A percentile compares a stretch with the other conserved stretches of the same genome.
Conservation (phyloP, 306 rosid species). For the Castanopsis chinensis region DNA sequence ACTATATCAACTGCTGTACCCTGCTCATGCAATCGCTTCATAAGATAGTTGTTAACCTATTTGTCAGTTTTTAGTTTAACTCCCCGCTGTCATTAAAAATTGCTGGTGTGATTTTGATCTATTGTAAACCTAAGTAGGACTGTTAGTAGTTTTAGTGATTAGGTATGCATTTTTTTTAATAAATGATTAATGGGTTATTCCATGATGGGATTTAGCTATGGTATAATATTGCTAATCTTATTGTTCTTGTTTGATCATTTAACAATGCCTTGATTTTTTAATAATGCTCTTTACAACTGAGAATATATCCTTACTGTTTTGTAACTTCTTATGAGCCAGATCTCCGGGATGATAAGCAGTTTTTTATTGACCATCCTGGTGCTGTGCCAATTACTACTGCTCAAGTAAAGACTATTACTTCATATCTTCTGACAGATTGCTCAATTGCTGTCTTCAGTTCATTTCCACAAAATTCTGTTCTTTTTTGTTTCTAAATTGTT, state of each 20-base stretch:
- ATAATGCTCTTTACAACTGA: background rate
- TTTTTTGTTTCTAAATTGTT: background rate
- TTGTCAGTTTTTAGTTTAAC: too few relatives aligned
- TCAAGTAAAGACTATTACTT: slow-evolving; percentile 53
- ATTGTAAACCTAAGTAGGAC: too few relatives aligned
- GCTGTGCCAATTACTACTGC: slow-evolving; percentile 85
- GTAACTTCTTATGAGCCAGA: slow-evolving; percentile 54
- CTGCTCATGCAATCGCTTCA: too few relatives aligned
- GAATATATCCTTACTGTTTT: slow-evolving; percentile 9
- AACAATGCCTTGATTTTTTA: background rate
- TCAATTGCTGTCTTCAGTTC: background rate
- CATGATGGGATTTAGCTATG: background rate
- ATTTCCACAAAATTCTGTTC: background rate
- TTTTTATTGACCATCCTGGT: slow-evolving; percentile 92
- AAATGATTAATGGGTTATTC: background rate
- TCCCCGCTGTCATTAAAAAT: too few relatives aligned
- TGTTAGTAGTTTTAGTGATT: too few relatives aligned
- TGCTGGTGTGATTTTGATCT: too few relatives aligned
- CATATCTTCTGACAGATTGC: background rate
- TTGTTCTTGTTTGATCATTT: background rate
- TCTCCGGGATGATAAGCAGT: slow-evolving; percentile 96
- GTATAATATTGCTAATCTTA: background rate
- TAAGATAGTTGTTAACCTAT: too few relatives aligned
- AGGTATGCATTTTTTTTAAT: background rate
- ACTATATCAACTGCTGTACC: too few relatives aligned